Evolutionary conservation across 495 filamentous ascomycete species (phyloP), one percentile per base, ranked within the genome.

Genomic region (Penicillium salamii): DNA sequence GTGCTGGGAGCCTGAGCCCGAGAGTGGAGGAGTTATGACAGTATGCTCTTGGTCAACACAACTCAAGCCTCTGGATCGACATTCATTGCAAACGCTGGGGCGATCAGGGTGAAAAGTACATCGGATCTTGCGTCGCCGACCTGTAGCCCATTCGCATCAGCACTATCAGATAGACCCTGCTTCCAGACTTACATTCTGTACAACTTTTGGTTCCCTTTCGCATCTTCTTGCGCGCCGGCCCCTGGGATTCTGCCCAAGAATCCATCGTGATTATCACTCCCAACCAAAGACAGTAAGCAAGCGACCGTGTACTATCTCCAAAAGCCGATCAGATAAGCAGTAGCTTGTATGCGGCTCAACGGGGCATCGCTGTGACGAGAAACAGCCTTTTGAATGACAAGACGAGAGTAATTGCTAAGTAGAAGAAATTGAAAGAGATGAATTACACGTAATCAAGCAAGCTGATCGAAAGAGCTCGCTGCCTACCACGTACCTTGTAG

Each of bases 201-300:
- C 70, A 73, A 48, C 70, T 73, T 39, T 61, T 73, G 3, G 70
- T 71, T 5, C 70, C 68, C 29, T 70, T 71, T 5, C 70, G 51
- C 66, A 70, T 70, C 39, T 50, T 67, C 54, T 70, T 70, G 11
- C 65, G 63, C 23, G 67, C 61, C 2, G 67, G 67, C 3, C 59
- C 67, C 12, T 58, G 39, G 1, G 48, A 24, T 21, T 66, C 60
- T n/a, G 19, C 8, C 48, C 52, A 63, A 12, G 32, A 28, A 15
- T 51, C 49, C 57, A 63, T 63, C n/a, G 39, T 47, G 3, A 17
- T 11, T 8, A 2, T 11, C 14, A 20, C 2, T 34, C 32, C 31
- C 17, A 42, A 32, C n/a, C n/a, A n/a, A n/a, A n/a, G n/a, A n/a
- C n/a, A n/a, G n/a, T n/a, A n/a, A n/a, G n/a, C n/a, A n/a, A n/a